Percentiles rank a stretch among this genome's conserved stretches.
These are phyloP conservation scores for Claviceps paspali DNA, from an alignment of 2,329 filamentous ascomycete genomes.

Conservation along the genomic window DNA sequence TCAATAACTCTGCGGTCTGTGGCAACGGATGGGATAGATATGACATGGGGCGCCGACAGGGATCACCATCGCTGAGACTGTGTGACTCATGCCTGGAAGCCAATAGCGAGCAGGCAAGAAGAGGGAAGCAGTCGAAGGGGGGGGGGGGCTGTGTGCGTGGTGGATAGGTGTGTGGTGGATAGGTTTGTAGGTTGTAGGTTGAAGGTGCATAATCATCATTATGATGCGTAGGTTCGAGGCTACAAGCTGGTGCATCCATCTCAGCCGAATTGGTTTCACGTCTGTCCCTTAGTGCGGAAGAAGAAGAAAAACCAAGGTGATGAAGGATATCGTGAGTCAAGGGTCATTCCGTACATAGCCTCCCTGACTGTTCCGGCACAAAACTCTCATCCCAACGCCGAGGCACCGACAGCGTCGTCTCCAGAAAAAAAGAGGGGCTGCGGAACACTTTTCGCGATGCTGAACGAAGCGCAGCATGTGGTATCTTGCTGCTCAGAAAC, in stretches of 20 bases:
- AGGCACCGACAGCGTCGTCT: constrained; percentile 8
- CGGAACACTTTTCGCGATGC: constrained; percentile 7
- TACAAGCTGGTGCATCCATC: too few relatives aligned
- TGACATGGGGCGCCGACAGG: constrained; percentile 8
- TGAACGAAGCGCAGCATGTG: constrained; percentile 3
- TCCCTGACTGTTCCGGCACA: too few relatives aligned
- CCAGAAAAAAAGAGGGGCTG: constrained; percentile 10
- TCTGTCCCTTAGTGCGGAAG: too few relatives aligned
- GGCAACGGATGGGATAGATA: neutral
- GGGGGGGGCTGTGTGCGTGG: neutral
- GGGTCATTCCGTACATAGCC: too few relatives aligned
- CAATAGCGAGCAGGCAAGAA: constrained; percentile 5
- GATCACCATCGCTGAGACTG: constrained; percentile 8
- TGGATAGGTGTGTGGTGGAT: too few relatives aligned
- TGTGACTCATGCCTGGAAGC: constrained; percentile 10
- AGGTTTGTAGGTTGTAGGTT: too few relatives aligned
- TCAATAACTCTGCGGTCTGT: neutral
- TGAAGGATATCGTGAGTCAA: too few relatives aligned
- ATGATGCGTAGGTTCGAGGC: too few relatives aligned
- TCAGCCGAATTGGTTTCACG: too few relatives aligned
- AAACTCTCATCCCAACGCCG: constrained; percentile 4
- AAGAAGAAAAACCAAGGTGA: too few relatives aligned
- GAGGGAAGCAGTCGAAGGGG: neutral
- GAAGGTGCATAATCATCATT: too few relatives aligned
- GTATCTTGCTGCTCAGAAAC: constrained; percentile 10